Conservation (phyloP, 352 stramenopile species). For the Phytophthora kernoviae region DNA sequence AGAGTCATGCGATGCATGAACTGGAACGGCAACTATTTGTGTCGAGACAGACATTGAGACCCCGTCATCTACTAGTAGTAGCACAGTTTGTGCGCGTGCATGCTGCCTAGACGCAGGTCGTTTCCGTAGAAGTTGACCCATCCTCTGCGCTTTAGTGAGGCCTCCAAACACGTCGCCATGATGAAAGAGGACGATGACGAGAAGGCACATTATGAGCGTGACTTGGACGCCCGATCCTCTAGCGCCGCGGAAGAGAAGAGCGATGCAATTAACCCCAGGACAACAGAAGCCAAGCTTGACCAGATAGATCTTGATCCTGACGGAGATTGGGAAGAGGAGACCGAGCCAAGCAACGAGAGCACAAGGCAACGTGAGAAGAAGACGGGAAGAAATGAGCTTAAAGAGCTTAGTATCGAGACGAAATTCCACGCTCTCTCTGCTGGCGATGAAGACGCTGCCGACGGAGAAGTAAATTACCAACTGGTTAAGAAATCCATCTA, state of each 20-base stretch:
- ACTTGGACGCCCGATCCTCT: neutral
- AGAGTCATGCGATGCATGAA: neutral
- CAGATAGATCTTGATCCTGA: slow-evolving; percentile 10
- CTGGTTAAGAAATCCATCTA: slow-evolving; percentile 77
- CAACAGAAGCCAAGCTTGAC: neutral
- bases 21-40: slow-evolving; percentile 17
- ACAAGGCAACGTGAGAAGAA: neutral
- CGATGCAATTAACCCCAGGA: slow-evolving; percentile 10
- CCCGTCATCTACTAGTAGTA: neutral
- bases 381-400: neutral
- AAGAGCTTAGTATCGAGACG: slow-evolving; percentile 5
- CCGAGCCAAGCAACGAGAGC: slow-evolving; percentile 1
- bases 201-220: slow-evolving; percentile 1
- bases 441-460: slow-evolving; percentile 30
- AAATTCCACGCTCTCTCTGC: slow-evolving; percentile 35
- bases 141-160: neutral
- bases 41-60: slow-evolving; percentile 1
- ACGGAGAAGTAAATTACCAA: slow-evolving; percentile 25
- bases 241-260: slow-evolving; percentile 16
- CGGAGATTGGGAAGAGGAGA: slow-evolving; percentile 3
- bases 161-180: slow-evolving; percentile 6
- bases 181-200: slow-evolving; percentile 24
- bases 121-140: slow-evolving; percentile 4
- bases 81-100: too few relatives aligned
- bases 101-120: neutral